Base-by-base conservation (phyloP, 805 yeast species). In the Wickerhamiella domercqiae region DNA sequence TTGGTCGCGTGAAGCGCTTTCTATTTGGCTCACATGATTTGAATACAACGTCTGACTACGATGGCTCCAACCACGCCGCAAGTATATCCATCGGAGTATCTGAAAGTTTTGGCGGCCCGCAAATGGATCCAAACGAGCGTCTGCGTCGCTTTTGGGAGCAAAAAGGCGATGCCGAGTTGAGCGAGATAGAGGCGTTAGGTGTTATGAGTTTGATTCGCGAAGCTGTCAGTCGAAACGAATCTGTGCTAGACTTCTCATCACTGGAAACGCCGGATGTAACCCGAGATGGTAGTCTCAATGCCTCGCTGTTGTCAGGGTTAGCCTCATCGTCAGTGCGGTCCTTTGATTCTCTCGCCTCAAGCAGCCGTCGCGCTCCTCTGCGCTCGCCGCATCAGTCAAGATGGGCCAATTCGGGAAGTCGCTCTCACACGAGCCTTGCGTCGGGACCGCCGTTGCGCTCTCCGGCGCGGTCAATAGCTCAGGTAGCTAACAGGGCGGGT, bases 121-220 rank as follows among this genome's bases (percentile, higher is more conserved):
- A 20, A 7, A 28, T 15, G 15, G 33, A 30, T 18, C 72, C 75
- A 6, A 78, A 76, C 55, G 73, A 68, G 29, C 66, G 70, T 19
- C 57, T 80, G 34, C 73, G 81, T 14, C 68, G 64, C 24, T 80
- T 80, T 50, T 80, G 80, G 52, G 67, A 66, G 17, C 63, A 60
- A 22, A 80, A 78, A 52, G 90, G 90, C 14, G 69, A 71, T 39
- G 57, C 56, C 7, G 83, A 84, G n/a, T 61, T 81, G 44, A 64
- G 73, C 9, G 78, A 74, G 18, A 62, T 78, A 34, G 93, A 81
- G 53, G 67, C 75, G 46, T 84, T 76, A 51, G 93, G 90, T 5
- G 87, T 81, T 1, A 53, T 75, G 43, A 70, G 84, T 4, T 56
- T 80, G 14, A 61, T 70, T 41, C 59, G 61, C 15, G 67, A 64